Percentiles rank a stretch among this genome's conserved stretches.
Evolutionary conservation across 73 alveolate species (phyloP).

Genomic region (Tetrahymena elliotti): DNA sequence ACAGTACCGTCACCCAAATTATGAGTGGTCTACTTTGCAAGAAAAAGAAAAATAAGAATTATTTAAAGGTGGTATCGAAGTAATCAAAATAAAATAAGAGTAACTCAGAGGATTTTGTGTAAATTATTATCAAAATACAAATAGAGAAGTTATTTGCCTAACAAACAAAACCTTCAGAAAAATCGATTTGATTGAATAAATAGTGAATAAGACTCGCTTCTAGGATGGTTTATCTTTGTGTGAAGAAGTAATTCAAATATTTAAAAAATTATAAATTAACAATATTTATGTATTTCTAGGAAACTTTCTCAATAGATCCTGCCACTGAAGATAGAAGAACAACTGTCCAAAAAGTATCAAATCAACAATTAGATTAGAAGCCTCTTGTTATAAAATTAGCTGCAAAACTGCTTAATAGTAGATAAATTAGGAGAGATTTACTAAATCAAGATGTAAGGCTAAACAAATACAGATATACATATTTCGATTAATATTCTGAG

Average conservation of each 20-base stretch:
- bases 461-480: not conserved
- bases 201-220: not conserved
- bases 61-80: not conserved
- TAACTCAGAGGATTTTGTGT: not conserved
- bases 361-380: not conserved
- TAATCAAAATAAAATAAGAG: not conserved
- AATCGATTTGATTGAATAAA: not conserved
- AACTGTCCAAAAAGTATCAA: not conserved
- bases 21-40: not conserved
- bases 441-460: not conserved
- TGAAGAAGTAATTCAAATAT: not conserved
- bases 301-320: not conserved
- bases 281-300: not conserved
- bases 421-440: not conserved
- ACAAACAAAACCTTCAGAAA: not conserved
- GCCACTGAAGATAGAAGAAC: not conserved
- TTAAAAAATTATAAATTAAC: not conserved
- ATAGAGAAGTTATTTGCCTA: not conserved
- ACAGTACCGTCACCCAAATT: not conserved
- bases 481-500: not conserved
- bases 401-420: not conserved
- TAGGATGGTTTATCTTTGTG: not conserved
- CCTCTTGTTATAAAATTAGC: not conserved
- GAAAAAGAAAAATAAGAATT: not conserved
- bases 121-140: not conserved